Percentiles rank a stretch among this genome's conserved stretches.
These are phyloP conservation scores for Incumbomyces lentus DNA, from an alignment of 2,329 filamentous ascomycete species.

Conservation along the genomic window DNA sequence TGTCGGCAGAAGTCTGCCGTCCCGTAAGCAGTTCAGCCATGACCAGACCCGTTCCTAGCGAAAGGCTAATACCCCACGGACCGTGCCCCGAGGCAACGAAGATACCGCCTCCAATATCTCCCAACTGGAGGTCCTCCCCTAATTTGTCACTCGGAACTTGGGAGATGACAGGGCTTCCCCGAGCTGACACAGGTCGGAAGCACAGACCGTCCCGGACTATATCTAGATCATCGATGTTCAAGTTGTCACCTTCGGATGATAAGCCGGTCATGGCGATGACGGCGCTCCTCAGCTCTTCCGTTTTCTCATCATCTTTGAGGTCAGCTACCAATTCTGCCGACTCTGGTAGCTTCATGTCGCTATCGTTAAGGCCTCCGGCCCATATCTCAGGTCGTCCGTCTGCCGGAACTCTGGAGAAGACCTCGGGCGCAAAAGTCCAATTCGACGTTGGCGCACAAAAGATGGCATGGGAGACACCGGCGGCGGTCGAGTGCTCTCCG, in stretches of 20 bases:
- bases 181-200: conserved; percentile 59
- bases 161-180: conserved; percentile 54
- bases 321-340: conserved; percentile 32
- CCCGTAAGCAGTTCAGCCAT: conserved; percentile 61
- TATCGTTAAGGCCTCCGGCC: conserved; percentile 60
- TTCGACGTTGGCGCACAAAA: conserved; percentile 49
- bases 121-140: conserved; percentile 38
- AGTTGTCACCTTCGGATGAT: conserved; percentile 13
- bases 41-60: conserved; percentile 59
- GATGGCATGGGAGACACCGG: conserved; percentile 45
- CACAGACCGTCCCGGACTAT: conserved; percentile 58
- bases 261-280: conserved; percentile 28
- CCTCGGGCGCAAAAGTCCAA: conserved; percentile 54
- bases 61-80: conserved; percentile 60
- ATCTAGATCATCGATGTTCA: conserved; percentile 44
- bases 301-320: conserved; percentile 34
- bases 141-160: conserved; percentile 48
- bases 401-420: conserved; percentile 56
- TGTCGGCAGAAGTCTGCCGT: conserved; percentile 22
- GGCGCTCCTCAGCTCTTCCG: conserved; percentile 24
- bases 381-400: conserved; percentile 47
- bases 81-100: conserved; percentile 65
- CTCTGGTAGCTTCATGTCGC: conserved; percentile 49
- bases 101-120: conserved; percentile 44
- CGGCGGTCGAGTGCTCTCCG: background rate